Evolutionary conservation across 352 stramenopile species (phyloP).

Genomic region (Blastocystis sp.): DNA sequence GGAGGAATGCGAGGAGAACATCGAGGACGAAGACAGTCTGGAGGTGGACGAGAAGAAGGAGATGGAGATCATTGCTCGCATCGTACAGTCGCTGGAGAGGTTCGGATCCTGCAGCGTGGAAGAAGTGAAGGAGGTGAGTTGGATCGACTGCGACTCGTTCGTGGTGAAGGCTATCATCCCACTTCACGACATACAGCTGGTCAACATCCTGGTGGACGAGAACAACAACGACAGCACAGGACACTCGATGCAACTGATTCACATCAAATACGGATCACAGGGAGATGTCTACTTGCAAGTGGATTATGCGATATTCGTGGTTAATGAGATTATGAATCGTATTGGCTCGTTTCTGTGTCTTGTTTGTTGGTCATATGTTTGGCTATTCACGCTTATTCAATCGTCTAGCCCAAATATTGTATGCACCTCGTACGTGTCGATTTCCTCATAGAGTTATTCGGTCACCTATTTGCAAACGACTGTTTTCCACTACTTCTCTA

Average conservation of each 20-base stretch:
- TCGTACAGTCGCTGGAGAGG: neutral
- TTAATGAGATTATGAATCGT: constrained; percentile 50
- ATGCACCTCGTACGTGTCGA: neutral
- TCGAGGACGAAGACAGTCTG: neutral
- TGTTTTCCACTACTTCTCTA: neutral
- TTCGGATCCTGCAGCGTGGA: neutral
- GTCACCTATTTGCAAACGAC: neutral
- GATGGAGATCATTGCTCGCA: neutral
- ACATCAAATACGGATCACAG: neutral
- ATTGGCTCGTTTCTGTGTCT: neutral
- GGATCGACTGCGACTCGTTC: constrained; percentile 1
- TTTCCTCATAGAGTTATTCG: neutral
- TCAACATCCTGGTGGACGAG: constrained; percentile 36
- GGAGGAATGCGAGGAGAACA: neutral
- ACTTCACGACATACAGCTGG: neutral
- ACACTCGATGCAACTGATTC: neutral
- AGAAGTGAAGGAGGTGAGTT: neutral
- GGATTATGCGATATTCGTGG: constrained; percentile 48
- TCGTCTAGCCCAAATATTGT: neutral
- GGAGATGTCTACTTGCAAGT: constrained; percentile 15
- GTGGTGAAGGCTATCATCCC: neutral
- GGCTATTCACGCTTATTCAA: neutral
- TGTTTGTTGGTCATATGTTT: constrained; percentile 57
- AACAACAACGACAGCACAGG: neutral
- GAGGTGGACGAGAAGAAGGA: neutral